Evolutionary conservation across 306 rosid species (phyloP).

Genomic region (Sphenostylis stenocarpa): DNA sequence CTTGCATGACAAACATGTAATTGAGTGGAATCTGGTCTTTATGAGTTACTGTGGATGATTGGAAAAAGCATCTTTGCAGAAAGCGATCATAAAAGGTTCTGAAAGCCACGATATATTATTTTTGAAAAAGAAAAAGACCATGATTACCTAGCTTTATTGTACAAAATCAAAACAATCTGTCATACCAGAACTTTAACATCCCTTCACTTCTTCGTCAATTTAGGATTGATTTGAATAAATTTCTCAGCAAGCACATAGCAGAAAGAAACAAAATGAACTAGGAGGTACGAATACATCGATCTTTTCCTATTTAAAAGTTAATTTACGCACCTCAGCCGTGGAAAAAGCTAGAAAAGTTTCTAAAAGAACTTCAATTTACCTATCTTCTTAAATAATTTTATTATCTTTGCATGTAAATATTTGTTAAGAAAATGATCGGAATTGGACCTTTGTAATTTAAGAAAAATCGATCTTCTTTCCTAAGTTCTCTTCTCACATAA

Average conservation of each 20-base stretch:
- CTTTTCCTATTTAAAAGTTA: background rate
- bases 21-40: conserved; percentile 27
- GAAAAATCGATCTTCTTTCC: background rate
- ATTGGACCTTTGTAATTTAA: background rate
- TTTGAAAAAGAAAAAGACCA: conserved; percentile 24
- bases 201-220: background rate
- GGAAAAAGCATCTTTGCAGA: conserved; percentile 35
- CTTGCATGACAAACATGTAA: conserved; percentile 17
- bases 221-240: background rate
- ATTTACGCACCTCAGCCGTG: background rate
- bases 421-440: background rate
- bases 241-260: background rate
- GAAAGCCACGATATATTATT: conserved; percentile 15
- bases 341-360: background rate
- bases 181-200: background rate
- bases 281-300: background rate
- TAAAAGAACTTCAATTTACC: background rate
- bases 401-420: background rate
- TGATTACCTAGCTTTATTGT: conserved; percentile 36
- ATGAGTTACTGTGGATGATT: conserved; percentile 29
- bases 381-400: background rate
- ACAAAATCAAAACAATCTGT: conserved; percentile 14
- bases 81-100: conserved; percentile 35
- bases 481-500: background rate
- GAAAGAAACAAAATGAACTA: background rate